These are phyloP conservation scores for Acacia pycnantha DNA, from an alignment of 331 rosid species.

Conservation along the genomic window DNA sequence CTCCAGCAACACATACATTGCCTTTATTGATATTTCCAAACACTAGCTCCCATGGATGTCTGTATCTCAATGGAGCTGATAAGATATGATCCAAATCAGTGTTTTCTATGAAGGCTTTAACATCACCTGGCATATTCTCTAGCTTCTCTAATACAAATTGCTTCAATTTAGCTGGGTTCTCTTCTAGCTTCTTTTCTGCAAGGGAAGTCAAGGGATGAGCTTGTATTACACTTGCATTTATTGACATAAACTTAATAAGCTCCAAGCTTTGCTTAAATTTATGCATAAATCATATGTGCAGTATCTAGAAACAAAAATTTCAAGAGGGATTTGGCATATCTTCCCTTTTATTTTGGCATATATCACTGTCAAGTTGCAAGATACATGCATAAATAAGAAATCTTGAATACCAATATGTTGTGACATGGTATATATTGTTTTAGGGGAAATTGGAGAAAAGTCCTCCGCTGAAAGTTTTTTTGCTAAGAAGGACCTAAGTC, in stretches of 20 bases:
- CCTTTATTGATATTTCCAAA: slow-evolving; percentile 45
- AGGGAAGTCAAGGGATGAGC: not conserved
- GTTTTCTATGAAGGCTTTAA: not conserved
- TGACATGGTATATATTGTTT: not conserved
- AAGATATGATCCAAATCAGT: slow-evolving; percentile 7
- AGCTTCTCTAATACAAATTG: not conserved
- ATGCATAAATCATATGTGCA: not conserved
- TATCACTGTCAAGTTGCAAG: not conserved
- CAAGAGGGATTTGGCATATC: not conserved
- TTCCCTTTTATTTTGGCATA: not conserved
- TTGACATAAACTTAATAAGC: not conserved
- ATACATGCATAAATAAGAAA: not conserved
- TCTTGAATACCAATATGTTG: not conserved
- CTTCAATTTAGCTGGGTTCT: slow-evolving; percentile 45
- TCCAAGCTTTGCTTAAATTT: not conserved
- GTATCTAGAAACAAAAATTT: not conserved
- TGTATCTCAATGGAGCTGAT: slow-evolving; percentile 37
- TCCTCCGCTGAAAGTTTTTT: too few relatives aligned
- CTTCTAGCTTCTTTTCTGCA: slow-evolving; percentile 41
- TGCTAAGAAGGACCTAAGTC: too few relatives aligned
- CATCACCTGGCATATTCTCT: not conserved
- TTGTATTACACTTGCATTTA: not conserved
- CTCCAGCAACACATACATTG: slow-evolving; percentile 58
- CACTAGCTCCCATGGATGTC: slow-evolving; percentile 62
- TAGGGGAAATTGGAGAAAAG: too few relatives aligned